These are phyloP conservation scores for Lactarius tabidus DNA, from an alignment of 768 basidiomycete species.

Conservation along the genomic window DNA sequence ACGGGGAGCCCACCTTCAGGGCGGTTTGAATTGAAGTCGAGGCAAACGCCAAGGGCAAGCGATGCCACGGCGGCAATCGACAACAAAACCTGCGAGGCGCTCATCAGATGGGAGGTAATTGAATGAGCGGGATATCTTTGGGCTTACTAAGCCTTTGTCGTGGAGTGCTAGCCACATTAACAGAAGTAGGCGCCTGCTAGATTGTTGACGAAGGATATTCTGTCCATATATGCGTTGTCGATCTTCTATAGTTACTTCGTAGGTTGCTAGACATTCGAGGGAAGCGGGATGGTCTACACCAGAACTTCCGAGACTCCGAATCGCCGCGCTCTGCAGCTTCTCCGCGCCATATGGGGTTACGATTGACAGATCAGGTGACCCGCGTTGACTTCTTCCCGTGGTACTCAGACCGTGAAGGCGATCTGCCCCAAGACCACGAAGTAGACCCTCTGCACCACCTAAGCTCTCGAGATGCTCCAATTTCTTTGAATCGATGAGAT, in stretches of 20 bases:
- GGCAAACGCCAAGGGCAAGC: slow-evolving; percentile 91
- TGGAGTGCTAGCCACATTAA: slow-evolving; percentile 61
- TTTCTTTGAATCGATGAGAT: slow-evolving; percentile 84
- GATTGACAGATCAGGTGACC: not conserved
- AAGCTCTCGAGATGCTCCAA: slow-evolving; percentile 60
- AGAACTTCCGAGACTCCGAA: not conserved
- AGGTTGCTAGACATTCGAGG: not conserved
- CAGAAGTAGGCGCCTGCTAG: slow-evolving; percentile 45
- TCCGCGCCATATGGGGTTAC: slow-evolving; percentile 1
- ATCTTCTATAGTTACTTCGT: slow-evolving; percentile 37
- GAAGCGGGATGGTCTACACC: not conserved
- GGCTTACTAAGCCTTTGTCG: slow-evolving; percentile 58
- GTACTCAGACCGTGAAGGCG: slow-evolving; percentile 41
- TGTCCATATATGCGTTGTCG: slow-evolving; percentile 47
- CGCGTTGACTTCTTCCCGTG: not conserved
- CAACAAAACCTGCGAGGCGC: too few relatives aligned
- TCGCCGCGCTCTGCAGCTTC: too few relatives aligned
- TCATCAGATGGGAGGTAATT: too few relatives aligned
- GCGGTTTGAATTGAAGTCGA: slow-evolving; percentile 80
- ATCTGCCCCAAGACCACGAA: slow-evolving; percentile 72
- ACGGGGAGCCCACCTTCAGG: slow-evolving; percentile 67
- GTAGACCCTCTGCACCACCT: slow-evolving; percentile 65
- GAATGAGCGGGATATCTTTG: not conserved
- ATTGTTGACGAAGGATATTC: slow-evolving; percentile 47
- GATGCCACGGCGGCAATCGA: slow-evolving; percentile 62